Conservation (phyloP, 805 yeast species). For the Metschnikowia koreensis region DNA sequence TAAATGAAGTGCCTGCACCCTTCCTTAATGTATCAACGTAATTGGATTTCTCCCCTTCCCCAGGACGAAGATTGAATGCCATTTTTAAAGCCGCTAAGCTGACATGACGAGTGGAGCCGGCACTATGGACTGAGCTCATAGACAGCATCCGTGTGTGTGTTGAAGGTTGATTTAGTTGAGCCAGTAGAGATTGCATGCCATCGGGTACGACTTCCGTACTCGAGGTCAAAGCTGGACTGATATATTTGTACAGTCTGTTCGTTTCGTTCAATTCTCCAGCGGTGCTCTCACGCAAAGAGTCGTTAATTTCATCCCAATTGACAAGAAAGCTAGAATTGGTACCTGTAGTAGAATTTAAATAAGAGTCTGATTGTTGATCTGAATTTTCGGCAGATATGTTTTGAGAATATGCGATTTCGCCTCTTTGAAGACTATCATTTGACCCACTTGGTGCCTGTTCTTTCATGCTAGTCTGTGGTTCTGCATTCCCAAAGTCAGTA, state of each 20-base stretch:
- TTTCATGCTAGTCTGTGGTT: neutral
- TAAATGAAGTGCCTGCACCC: conserved; percentile 48
- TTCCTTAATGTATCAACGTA: conserved; percentile 47
- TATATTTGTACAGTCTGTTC: neutral
- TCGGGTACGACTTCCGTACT: neutral
- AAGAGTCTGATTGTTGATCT: neutral
- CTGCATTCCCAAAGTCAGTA: neutral
- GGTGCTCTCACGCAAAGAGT: neutral
- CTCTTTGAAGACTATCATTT: neutral
- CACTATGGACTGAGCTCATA: conserved; percentile 35
- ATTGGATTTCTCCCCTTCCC: conserved; percentile 51
- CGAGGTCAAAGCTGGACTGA: neutral
- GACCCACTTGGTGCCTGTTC: neutral
- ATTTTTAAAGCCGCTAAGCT: conserved; percentile 38
- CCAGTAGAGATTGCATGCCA: neutral
- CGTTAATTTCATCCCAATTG: conserved; percentile 1
- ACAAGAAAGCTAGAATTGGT: neutral
- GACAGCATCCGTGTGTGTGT: conserved; percentile 23
- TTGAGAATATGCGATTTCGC: neutral
- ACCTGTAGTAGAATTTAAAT: neutral
- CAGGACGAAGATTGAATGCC: conserved; percentile 37
- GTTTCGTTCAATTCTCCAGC: neutral
- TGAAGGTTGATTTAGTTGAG: neutral
- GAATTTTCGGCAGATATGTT: neutral
- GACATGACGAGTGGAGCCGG: conserved; percentile 34